Conservation (phyloP, 176 grass and related monocot genomes). For the Bromus sterilis region DNA sequence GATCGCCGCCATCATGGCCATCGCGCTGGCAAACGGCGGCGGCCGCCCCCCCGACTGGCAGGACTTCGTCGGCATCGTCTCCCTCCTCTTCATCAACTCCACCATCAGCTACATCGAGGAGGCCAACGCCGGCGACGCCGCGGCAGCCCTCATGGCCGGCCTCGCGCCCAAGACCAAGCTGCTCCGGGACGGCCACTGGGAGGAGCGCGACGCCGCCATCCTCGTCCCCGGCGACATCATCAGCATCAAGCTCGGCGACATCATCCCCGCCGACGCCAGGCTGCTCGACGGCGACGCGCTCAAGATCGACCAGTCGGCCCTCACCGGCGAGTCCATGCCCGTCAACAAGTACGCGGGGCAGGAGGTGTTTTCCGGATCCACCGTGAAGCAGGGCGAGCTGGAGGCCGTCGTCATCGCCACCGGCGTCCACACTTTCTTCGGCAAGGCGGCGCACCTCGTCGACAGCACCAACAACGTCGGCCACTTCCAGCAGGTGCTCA, state of each 20-base stretch:
- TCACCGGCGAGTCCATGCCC: constrained; percentile 83
- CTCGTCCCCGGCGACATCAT: constrained; percentile 90
- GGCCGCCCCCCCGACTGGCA: constrained; percentile 77
- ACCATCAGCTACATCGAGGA: constrained; percentile 93
- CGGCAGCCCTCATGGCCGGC: constrained; percentile 82
- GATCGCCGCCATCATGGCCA: constrained; percentile 90
- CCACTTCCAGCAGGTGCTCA: constrained; percentile 91
- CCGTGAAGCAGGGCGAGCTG: constrained; percentile 92
- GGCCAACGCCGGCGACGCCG: constrained; percentile 80
- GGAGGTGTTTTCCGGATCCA: constrained; percentile 87
- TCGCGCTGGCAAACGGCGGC: constrained; percentile 79
- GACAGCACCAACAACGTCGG: constrained; percentile 98
- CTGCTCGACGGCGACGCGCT: constrained; percentile 81
- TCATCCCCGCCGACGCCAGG: constrained; percentile 83
- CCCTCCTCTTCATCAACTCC: constrained; percentile 88
- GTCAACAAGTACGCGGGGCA: constrained; percentile 75
- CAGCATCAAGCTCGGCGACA: constrained; percentile 98
- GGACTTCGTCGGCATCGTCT: constrained; percentile 84
- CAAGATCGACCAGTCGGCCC: constrained; percentile 91
- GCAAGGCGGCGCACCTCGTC: constrained; percentile 95
- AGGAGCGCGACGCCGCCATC: constrained; percentile 80
- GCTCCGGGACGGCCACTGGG: constrained; percentile 66
- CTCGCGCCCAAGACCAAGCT: constrained; percentile 91
- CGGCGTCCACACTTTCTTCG: constrained; percentile 90
- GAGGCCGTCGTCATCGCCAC: constrained; percentile 95